phyloP scores from a whole-genome alignment of 768 basidiomycete species.

The Boletus tomentosulus region DNA sequence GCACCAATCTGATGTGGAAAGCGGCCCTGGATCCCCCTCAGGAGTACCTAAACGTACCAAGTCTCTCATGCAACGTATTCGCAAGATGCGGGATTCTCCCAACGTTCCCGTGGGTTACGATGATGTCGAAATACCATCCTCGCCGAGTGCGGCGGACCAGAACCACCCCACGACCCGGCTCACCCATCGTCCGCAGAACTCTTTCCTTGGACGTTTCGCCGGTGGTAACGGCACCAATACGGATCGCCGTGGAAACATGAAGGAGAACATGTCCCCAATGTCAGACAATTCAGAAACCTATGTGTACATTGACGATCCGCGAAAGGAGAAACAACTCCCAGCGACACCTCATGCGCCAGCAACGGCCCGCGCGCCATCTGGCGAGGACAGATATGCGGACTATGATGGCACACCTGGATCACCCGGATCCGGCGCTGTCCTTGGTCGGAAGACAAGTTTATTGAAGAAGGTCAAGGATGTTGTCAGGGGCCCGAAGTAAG shows the following conservation, averaged over 20 bases:
- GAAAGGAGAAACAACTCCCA: constrained; percentile 53
- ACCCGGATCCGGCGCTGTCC: constrained; percentile 38
- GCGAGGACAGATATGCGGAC: constrained; percentile 40
- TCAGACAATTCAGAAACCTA: constrained; percentile 48
- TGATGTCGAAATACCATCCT: constrained; percentile 39
- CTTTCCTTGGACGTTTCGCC: constrained; percentile 71
- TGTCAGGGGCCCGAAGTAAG: constrained; percentile 53
- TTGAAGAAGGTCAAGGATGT: constrained; percentile 77
- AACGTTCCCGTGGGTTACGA: constrained; percentile 68
- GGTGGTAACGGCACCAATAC: constrained; percentile 30
- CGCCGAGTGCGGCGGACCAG: constrained; percentile 39
- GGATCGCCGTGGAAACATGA: constrained; percentile 35
- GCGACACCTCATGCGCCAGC: constrained; percentile 35
- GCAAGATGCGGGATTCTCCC: constrained; percentile 82
- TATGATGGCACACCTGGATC: constrained; percentile 41
- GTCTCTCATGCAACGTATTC: constrained; percentile 84
- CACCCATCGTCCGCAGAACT: constrained; percentile 71
- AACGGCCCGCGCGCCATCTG: constrained; percentile 21
- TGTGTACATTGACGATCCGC: constrained; percentile 56
- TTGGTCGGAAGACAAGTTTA: constrained; percentile 73
- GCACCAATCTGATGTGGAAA: constrained; percentile 35
- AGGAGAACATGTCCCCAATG: constrained; percentile 30
- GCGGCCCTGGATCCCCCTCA: constrained; percentile 38
- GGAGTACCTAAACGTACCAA: constrained; percentile 65
- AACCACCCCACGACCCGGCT: constrained; percentile 37